Evolutionary conservation across 2,329 filamentous ascomycete species (phyloP), one percentile per base, ranked within the genome.

Genomic region (Ophiosphaerella narmari): DNA sequence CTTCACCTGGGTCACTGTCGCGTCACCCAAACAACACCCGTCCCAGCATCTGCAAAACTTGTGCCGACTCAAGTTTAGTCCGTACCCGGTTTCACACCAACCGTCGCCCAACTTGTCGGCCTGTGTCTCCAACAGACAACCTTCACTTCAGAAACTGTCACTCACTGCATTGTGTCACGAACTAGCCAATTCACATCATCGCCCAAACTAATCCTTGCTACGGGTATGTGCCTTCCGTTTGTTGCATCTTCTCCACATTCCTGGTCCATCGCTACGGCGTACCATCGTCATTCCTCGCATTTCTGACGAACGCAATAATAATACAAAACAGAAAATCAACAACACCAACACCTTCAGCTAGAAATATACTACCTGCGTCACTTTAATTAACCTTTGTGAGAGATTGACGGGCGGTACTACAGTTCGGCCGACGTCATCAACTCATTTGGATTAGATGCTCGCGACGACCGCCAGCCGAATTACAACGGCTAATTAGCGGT

Each of bases 181-280:
- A 48, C 14, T 46, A 46, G 43, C 41, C 32, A 42, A 49, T 48
- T 55, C 52, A 43, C 52, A 26, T 46, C 31, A 39, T 45, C 14
- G 44, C 40, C 11, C 11, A 12, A 39, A 29, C 46, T 46, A 46
- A 42, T 43, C 41, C 43, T 57, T 46, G 51, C 50, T 53, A 56
- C 66, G 59, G 65, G 56, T 68, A 68, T 21, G 60, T 48, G 58
- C 48, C 53, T 64, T 64, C 60, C 66, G 60, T 60, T 66, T 56
- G 59, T 62, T 57, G 51, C 52, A 43, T 54, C 49, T 48, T 43
- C 52, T 61, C 60, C 58, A 50, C 67, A 68, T 69, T 68, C 65
- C 62, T 67, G 35, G 42, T 52, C 42, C 44, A 37, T 41, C 18
- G 26, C 51, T 50, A 50, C 59, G 55, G 55, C 50, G 51, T 51